Evolutionary conservation across 2,329 filamentous ascomycete genomes (phyloP).

Genomic region (Talaromyces islandicus): DNA sequence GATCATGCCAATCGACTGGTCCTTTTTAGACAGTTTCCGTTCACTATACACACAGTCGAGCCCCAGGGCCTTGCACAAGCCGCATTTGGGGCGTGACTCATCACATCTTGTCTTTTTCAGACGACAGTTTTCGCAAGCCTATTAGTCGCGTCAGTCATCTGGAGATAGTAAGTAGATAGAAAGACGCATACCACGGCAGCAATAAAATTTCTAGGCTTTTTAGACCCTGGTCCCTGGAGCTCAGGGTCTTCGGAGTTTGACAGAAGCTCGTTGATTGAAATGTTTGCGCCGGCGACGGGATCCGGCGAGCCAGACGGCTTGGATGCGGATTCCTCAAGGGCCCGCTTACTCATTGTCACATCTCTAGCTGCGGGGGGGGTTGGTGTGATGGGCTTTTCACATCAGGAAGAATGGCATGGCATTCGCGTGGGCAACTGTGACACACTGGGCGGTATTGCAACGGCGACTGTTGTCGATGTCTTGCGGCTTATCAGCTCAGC

Average conservation of each 20-base stretch:
- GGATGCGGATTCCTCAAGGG: constrained; percentile 10
- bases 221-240: constrained; percentile 5
- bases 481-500: not conserved
- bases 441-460: too few species aligned
- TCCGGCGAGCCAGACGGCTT: constrained; percentile 4
- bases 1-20: constrained; percentile 49
- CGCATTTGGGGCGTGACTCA: constrained; percentile 48
- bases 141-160: not conserved
- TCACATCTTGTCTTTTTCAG: constrained; percentile 52
- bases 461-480: not conserved
- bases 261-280: constrained; percentile 27
- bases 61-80: constrained; percentile 45
- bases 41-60: constrained; percentile 49
- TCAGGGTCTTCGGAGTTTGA: constrained; percentile 27
- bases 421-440: constrained; percentile 14
- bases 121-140: constrained; percentile 51
- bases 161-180: too few species aligned
- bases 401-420: constrained; percentile 4
- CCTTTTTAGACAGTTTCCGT: constrained; percentile 41
- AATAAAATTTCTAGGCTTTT: constrained; percentile 34
- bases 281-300: constrained; percentile 1
- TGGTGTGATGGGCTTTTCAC: not conserved
- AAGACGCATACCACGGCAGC: constrained; percentile 23
- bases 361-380: not conserved
- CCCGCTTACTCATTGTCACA: constrained; percentile 12